Conservation (phyloP, 2,329 filamentous ascomycete genomes). For the Dactylonectria macrodidyma region DNA sequence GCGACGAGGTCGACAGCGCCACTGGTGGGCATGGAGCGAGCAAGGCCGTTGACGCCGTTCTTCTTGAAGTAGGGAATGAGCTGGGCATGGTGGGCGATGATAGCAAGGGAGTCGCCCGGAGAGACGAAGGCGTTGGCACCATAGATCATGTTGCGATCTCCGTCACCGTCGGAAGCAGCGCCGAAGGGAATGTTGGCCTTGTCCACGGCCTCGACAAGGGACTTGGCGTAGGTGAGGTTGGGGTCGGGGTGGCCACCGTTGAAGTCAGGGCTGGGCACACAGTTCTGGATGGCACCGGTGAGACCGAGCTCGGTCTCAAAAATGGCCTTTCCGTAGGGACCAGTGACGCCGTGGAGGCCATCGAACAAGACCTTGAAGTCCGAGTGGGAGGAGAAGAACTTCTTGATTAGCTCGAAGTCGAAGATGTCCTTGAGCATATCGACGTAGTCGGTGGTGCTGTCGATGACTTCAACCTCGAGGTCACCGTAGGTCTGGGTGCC, state of each 20-base stretch:
- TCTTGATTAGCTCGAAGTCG: slow-evolving; percentile 95
- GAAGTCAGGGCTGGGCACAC: slow-evolving; percentile 92
- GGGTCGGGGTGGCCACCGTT: slow-evolving; percentile 97
- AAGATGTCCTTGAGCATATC: slow-evolving; percentile 99
- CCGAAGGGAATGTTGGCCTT: slow-evolving; percentile 94
- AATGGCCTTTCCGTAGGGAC: slow-evolving; percentile 94
- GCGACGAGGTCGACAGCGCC: slow-evolving; percentile 96
- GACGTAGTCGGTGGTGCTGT: slow-evolving; percentile 93
- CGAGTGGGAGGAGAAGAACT: slow-evolving; percentile 87
- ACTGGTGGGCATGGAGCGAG: slow-evolving; percentile 97
- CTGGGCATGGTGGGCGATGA: slow-evolving; percentile 96
- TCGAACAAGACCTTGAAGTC: slow-evolving; percentile 99
- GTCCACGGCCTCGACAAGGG: slow-evolving; percentile 93
- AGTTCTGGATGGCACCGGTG: slow-evolving; percentile 87
- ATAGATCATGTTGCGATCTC: slow-evolving; percentile 99
- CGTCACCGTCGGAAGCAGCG: slow-evolving; percentile 95
- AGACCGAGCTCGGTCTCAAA: slow-evolving; percentile 95
- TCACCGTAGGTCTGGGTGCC: slow-evolving; percentile 87
- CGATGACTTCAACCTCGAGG: slow-evolving; percentile 95
- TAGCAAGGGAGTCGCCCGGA: slow-evolving; percentile 95
- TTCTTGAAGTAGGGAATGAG: slow-evolving; percentile 99
- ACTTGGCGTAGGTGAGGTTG: slow-evolving; percentile 97
- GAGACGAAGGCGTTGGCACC: slow-evolving; percentile 97
- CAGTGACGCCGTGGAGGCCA: slow-evolving; percentile 93
- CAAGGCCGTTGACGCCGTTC: slow-evolving; percentile 94